Evolutionary conservation across 2,329 filamentous ascomycete genomes (phyloP), one percentile per base, ranked within the genome.

Genomic region (Drechmeria coniospora): DNA sequence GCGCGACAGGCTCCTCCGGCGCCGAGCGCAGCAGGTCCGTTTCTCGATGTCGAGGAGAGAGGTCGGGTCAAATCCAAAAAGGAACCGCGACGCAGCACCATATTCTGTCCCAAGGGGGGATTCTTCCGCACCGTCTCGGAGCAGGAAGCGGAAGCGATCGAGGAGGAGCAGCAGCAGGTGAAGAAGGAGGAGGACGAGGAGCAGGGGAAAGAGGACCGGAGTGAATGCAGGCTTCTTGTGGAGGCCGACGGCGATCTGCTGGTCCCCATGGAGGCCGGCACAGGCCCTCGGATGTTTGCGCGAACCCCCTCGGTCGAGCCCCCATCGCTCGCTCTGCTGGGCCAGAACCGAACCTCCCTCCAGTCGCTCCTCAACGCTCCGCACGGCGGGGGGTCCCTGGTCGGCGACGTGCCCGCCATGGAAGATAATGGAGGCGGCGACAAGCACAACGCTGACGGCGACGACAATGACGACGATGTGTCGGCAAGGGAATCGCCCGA

Each of bases 241-340:
- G n/a, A n/a, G 16, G 13, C 28, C 10, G 41, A 43, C 23, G 25
- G 28, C 10, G 36, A 39, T 14, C 37, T 39, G 18, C 19, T 28
- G 9, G 37, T 38, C 15, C 36, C 32, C 15, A 34, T 39, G 9
- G 53, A 52, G 9, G 37, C 47, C 4, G 47, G 51, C 16, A 39
- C 40, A 20, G 46, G 52, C 27, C 47, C 47, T 18, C 45, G 53
- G 16, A 52, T 54, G 36, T 73, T 63, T 44, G 61, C 68, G 9
- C 59, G 69, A 34, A 74, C 70, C 2, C 71, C 71, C 9, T 75
- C 71, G 0, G 62, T 69, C 22, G 71, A 76, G 10, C 70, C 69
- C 13, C 71, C 72, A 2, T 49, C 65, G n/a, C 66, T 65, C 41
- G 70, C 70, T 22, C 43, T 71, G 13, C 45, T 66, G 10, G 51